Base-by-base conservation (phyloP, 495 filamentous ascomycete species). In the Trichoderma virens region DNA sequence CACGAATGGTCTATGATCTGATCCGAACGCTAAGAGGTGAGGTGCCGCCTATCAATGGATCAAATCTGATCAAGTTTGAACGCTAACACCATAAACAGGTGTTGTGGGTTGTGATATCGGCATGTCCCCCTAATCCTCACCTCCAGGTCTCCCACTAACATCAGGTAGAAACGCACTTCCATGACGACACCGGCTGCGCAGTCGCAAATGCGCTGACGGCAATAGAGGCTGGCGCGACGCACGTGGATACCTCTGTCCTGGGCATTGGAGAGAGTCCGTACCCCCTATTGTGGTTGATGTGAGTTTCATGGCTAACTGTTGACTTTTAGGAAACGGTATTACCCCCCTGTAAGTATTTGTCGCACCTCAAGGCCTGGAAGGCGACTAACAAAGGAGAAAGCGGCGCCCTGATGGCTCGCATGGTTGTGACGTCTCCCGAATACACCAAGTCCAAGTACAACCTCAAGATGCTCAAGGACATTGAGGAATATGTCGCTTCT, bases 1-100 rank as follows among this genome's bases (percentile, higher is more conserved):
- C 90, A 25, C 83, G 88, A 64, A 85, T 90, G 75, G 90, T 97
- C 47, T 97, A 94, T 78, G 92, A 97, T 74, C 86, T 97, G 54
- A 86, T 97, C 65, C 76, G 88, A 62, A 91, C 89, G 2, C 78
- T 92, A 35, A 78, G 88, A 25, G 88, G 88, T 62, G 88, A n/a
- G n/a, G n/a, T n/a, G n/a, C n/a, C n/a, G n/a, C n/a, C n/a, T n/a
- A n/a, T n/a, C n/a, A n/a, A n/a, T n/a, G n/a, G n/a, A n/a, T n/a
- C n/a, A n/a, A n/a, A n/a, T n/a, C n/a, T n/a, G n/a, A n/a, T n/a
- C n/a, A n/a, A n/a, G n/a, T n/a, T n/a, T n/a, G n/a, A n/a, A n/a
- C n/a, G n/a, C n/a, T n/a, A n/a, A n/a, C n/a, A n/a, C n/a, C n/a
- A n/a, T n/a, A n/a, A n/a, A n/a, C n/a, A n/a, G n/a, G n/a, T n/a